Evolutionary conservation across 2,329 filamentous ascomycete genomes (phyloP).

Genomic region (Cercospora sp.): DNA sequence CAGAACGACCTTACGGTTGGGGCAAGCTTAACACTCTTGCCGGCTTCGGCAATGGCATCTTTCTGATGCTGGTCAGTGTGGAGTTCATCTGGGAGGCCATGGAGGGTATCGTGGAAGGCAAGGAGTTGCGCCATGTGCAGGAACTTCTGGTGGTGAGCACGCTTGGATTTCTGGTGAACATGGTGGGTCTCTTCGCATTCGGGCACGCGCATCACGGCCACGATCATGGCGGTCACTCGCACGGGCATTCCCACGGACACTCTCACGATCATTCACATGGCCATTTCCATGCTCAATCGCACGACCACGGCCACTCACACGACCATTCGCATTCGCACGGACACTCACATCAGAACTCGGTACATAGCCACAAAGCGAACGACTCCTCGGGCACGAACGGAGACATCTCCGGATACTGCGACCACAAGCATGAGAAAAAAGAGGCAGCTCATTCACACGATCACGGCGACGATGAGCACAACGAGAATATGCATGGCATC

Average conservation of each 20-base stretch:
- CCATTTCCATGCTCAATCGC: conserved; percentile 35
- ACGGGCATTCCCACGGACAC: conserved; percentile 41
- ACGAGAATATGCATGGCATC: conserved; percentile 98
- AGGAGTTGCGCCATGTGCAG: conserved; percentile 76
- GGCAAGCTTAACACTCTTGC: conserved; percentile 96
- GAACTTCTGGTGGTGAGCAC: conserved; percentile 89
- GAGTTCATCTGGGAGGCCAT: conserved; percentile 96
- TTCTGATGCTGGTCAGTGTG: conserved; percentile 90
- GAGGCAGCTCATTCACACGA: conserved; percentile 19
- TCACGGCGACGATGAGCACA: conserved; percentile 55
- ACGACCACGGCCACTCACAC: conserved; percentile 29
- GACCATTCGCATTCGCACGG: conserved; percentile 51
- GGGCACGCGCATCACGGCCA: conserved; percentile 55
- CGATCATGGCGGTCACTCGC: conserved; percentile 40
- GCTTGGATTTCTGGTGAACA: conserved; percentile 82
- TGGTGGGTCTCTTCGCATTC: conserved; percentile 88
- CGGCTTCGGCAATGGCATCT: conserved; percentile 93
- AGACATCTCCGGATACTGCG: conserved; percentile 21
- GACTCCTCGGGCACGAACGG: conserved; percentile 17
- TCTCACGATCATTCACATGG: conserved; percentile 37
- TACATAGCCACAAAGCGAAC: conserved; percentile 17
- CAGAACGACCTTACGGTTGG: conserved; percentile 89
- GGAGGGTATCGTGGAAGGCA: conserved; percentile 80
- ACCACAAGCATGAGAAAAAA: conserved; percentile 15
- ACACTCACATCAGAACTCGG: conserved; percentile 9